Percentiles rank a stretch among this genome's conserved stretches.
Evolutionary conservation across 2,329 filamentous ascomycete genomes (phyloP).

Genomic region (Tolypocladium capitatum): DNA sequence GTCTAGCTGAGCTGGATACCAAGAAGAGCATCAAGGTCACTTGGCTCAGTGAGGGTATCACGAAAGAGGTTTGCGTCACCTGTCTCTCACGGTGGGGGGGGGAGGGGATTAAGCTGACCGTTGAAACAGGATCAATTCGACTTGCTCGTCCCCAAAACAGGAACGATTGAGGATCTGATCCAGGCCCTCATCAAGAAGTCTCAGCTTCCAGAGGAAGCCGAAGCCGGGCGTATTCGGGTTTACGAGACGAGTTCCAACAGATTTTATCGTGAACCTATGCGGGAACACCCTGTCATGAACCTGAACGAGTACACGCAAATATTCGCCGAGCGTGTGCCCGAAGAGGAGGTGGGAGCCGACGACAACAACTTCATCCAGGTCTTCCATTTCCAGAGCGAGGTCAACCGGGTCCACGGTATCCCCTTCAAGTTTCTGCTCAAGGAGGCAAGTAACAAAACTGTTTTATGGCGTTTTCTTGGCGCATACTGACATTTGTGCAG

Average conservation of each 20-base stretch:
- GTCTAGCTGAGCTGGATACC: slow-evolving; percentile 80
- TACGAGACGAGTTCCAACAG: slow-evolving; percentile 76
- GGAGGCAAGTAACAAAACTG: slow-evolving; percentile 40
- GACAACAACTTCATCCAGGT: slow-evolving; percentile 55
- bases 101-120: neutral
- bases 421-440: slow-evolving; percentile 85
- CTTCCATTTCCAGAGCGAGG: slow-evolving; percentile 88
- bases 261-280: slow-evolving; percentile 63
- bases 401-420: slow-evolving; percentile 69
- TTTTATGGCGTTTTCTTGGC: neutral
- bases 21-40: slow-evolving; percentile 77
- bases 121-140: slow-evolving; percentile 55
- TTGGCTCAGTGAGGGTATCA: slow-evolving; percentile 79
- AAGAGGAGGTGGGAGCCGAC: slow-evolving; percentile 51
- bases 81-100: neutral
- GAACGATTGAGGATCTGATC: slow-evolving; percentile 66
- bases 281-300: slow-evolving; percentile 60
- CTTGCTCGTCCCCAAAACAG: slow-evolving; percentile 76
- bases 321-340: slow-evolving; percentile 68
- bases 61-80: slow-evolving; percentile 58
- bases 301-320: slow-evolving; percentile 78
- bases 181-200: slow-evolving; percentile 67
- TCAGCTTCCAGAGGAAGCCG: slow-evolving; percentile 59
- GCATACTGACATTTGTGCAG: slow-evolving; percentile 24
- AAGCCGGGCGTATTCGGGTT: slow-evolving; percentile 58